Percentiles rank a stretch among this genome's conserved stretches.
Evolutionary conservation across 805 yeast genomes (phyloP).

Genomic region (Candida golubevii): DNA sequence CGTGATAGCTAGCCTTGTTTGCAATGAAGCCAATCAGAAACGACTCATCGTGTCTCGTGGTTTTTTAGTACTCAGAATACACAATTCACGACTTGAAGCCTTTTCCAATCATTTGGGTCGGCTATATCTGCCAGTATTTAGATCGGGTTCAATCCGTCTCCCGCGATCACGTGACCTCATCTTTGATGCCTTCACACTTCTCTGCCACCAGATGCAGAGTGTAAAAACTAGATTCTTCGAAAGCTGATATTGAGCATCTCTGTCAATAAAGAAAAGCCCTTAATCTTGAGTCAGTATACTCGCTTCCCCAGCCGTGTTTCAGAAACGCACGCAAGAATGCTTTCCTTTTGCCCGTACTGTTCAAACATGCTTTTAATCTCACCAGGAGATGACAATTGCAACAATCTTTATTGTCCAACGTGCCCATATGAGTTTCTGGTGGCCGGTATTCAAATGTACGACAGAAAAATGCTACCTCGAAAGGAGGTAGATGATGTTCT

Average conservation of each 20-base stretch:
- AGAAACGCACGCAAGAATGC: constrained; percentile 43
- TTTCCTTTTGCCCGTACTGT: constrained; percentile 93
- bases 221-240: too few relatives aligned
- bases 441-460: constrained; percentile 76
- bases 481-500: constrained; percentile 94
- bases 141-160: background rate
- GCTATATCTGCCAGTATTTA: too few relatives aligned
- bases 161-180: constrained; percentile 7
- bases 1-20: too few relatives aligned
- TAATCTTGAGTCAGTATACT: too few relatives aligned
- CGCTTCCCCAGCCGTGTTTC: too few relatives aligned
- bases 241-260: too few relatives aligned
- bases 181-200: constrained; percentile 1
- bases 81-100: too few relatives aligned
- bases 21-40: too few relatives aligned
- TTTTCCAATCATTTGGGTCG: too few relatives aligned
- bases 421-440: constrained; percentile 96
- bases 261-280: too few relatives aligned
- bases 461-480: constrained; percentile 75
- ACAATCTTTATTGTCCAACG: constrained; percentile 81
- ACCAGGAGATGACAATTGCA: constrained; percentile 50
- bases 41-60: too few relatives aligned
- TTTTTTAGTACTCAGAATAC: too few relatives aligned
- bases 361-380: constrained; percentile 80
- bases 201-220: background rate